Conservation (phyloP, 1,284 basidiomycete species). For the Trametes versicolor region DNA sequence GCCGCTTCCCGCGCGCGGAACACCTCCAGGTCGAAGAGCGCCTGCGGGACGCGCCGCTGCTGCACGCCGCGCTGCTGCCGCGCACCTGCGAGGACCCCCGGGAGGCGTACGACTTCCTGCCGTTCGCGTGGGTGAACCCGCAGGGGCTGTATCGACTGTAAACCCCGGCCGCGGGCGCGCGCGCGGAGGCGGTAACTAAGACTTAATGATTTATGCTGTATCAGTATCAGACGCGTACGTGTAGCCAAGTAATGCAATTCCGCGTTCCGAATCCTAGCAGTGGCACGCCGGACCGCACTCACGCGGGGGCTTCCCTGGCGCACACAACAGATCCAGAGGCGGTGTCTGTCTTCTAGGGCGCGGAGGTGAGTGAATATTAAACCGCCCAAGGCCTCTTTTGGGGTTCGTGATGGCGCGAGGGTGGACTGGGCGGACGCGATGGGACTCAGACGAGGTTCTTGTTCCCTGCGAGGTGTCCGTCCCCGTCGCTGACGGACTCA, state of each 20-base stretch:
- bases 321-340: conserved; percentile 2
- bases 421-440: not conserved
- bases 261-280: not conserved
- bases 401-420: not conserved
- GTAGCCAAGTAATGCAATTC: not conserved
- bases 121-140: conserved; percentile 42
- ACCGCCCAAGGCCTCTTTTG: not conserved
- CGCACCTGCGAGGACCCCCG: not conserved
- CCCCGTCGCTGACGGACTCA: not conserved
- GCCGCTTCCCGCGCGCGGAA: conserved; percentile 7
- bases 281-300: not conserved
- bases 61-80: conserved; percentile 16
- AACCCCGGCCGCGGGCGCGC: not conserved
- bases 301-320: not conserved
- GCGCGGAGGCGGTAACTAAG: conserved; percentile 14
- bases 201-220: conserved; percentile 7
- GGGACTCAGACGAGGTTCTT: not conserved
- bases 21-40: conserved; percentile 21
- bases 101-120: conserved; percentile 28
- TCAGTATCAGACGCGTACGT: not conserved
- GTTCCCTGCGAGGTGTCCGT: not conserved
- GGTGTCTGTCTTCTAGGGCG: conserved; percentile 11
- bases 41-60: conserved; percentile 25
- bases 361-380: conserved; percentile 7
- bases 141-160: conserved; percentile 35